Evolutionary conservation across 1,284 basidiomycete genomes (phyloP).

Genomic region (Ceratobasidium theobromae): DNA sequence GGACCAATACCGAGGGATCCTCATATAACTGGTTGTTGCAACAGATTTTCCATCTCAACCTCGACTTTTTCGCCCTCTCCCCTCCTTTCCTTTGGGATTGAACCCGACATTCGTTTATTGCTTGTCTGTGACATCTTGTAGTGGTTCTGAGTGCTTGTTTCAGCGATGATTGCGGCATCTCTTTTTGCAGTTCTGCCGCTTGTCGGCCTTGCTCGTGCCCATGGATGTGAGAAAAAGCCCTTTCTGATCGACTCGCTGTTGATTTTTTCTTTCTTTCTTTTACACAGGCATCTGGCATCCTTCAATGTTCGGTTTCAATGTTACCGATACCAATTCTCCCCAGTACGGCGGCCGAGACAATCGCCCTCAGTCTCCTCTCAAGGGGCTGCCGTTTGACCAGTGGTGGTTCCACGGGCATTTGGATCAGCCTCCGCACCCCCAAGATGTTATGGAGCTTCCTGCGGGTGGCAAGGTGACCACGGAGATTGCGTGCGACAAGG

Average conservation of each 20-base stretch:
- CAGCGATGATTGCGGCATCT: not conserved
- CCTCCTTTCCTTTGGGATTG: not conserved
- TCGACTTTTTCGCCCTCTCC: not conserved
- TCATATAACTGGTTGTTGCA: no score
- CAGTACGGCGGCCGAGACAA: conserved; percentile 57
- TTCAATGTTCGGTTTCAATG: conserved; percentile 58
- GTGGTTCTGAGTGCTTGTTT: not conserved
- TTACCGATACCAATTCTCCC: conserved; percentile 44
- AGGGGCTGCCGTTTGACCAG: conserved; percentile 54
- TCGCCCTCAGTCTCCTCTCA: conserved; percentile 57
- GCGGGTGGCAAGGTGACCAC: conserved; percentile 54
- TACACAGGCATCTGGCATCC: conserved; percentile 42
- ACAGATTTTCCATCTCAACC: not conserved
- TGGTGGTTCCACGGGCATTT: conserved; percentile 75
- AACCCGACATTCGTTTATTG: conserved; percentile 10
- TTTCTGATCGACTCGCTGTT: no score
- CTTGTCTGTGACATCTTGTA: not conserved
- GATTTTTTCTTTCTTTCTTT: not conserved
- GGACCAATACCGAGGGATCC: no score
- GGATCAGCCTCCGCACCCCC: conserved; percentile 55
- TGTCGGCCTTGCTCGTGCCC: conserved; percentile 2
- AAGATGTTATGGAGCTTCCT: conserved; percentile 59
- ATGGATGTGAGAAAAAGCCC: not conserved
- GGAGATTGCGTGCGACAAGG: conserved; percentile 57
- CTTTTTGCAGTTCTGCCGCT: conserved; percentile 15